Base-by-base conservation (phyloP, 2,329 filamentous ascomycete genomes). In the Cercospora brassicicola region DNA sequence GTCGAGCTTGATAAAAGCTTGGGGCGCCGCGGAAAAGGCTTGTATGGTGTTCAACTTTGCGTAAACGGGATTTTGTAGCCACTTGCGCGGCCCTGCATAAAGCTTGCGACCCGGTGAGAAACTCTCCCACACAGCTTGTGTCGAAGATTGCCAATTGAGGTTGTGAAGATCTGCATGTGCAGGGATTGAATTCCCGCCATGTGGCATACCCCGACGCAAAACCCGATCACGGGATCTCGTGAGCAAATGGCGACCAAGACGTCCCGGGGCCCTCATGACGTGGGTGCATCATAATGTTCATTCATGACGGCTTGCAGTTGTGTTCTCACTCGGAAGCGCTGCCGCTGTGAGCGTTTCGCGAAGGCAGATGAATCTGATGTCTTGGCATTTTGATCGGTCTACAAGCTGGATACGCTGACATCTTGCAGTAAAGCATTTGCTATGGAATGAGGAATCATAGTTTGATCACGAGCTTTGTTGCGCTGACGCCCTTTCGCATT, bases 381-480 rank as follows among this genome's bases (percentile, higher is more conserved):
- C 36, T 42, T n/a, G 36, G 36, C 15, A 42, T n/a, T n/a, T n/a
- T 7, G 7, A 7, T n/a, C 7, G 13, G 36, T n/a, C 36, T 42
- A n/a, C 36, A n/a, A 42, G 36, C 36, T 42, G 15, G 15, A 42
- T 42, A 8, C 36, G 15, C 36, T 42, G 36, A 42, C 36, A n/a
- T 42, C 36, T 42, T 42, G 36, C 36, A 42, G 36, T 42, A n/a
- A n/a, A 42, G 15, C 15, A n/a, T 42, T 42, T 42, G 36, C 36
- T n/a, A 42, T 9, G 36, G 15, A 42, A n/a, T n/a, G 6, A 42
- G 36, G 15, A 15, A 42, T 42, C 36, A 42, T 42, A 67, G 4
- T 45, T 67, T 64, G 13, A 73, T 67, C n/a, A 74, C 67, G 9
- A 74, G 53, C 59, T 74, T 74, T 10, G 64, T 64, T 5, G 70